These are phyloP conservation scores for Gossypium mustelinum DNA, from an alignment of 345 rosid genomes.

Conservation along the genomic window DNA sequence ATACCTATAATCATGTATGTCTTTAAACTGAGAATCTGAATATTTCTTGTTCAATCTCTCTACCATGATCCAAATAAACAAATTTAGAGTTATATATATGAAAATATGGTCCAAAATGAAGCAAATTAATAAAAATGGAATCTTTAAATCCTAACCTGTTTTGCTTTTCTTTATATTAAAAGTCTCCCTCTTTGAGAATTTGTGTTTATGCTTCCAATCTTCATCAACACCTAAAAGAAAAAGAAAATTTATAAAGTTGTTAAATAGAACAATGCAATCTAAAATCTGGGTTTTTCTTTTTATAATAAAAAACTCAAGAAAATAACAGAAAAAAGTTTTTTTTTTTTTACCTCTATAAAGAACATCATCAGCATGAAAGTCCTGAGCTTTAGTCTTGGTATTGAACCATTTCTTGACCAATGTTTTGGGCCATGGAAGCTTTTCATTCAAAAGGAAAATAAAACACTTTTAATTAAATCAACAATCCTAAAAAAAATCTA, in stretches of 20 bases:
- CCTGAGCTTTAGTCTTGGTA: conserved; percentile 75
- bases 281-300: neutral
- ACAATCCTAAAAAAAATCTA: neutral
- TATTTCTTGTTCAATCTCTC: conserved; percentile 46
- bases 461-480: too few relatives aligned
- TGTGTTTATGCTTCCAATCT: conserved; percentile 53
- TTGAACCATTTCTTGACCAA: conserved; percentile 95
- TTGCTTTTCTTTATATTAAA: neutral
- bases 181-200: conserved; percentile 39
- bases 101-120: too few relatives aligned
- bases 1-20: conserved; percentile 60
- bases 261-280: neutral
- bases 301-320: neutral
- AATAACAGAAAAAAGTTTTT: neutral
- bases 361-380: conserved; percentile 70
- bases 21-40: conserved; percentile 56
- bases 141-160: conserved; percentile 49
- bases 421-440: conserved; percentile 96
- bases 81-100: neutral
- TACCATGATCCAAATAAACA: conserved; percentile 22
- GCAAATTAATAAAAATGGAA: neutral
- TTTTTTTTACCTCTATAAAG: conserved; percentile 34
- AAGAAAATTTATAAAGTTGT: conserved; percentile 29
- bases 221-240: conserved; percentile 64
- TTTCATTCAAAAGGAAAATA: too few relatives aligned